Conservation (phyloP, 345 rosid species). For the Gynandropsis gynandra region DNA sequence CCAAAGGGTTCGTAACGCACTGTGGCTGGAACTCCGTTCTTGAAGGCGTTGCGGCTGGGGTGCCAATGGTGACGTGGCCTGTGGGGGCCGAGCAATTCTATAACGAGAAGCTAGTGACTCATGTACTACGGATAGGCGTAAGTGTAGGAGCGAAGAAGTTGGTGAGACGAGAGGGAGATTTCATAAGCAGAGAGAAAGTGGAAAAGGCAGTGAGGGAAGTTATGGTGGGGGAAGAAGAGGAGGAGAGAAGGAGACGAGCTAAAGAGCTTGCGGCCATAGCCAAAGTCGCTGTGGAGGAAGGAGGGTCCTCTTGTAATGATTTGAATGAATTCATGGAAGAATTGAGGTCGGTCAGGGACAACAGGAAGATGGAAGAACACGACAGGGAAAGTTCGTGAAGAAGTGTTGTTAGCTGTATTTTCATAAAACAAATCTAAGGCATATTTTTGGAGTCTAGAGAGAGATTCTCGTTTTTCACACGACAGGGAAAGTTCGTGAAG, state of each 20-base stretch:
- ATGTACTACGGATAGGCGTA: constrained; percentile 34
- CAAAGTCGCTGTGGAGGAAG: constrained; percentile 31
- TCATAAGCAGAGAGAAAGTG: constrained; percentile 26
- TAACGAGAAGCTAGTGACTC: constrained; percentile 35
- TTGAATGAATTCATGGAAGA: constrained; percentile 30
- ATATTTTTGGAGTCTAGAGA: no score
- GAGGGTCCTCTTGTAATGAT: constrained; percentile 42
- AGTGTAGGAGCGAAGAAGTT: constrained; percentile 30
- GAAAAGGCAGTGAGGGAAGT: constrained; percentile 23
- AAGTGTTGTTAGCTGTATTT: no score
- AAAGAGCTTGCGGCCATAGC: constrained; percentile 28
- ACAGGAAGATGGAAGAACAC: no score
- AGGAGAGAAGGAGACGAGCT: constrained; percentile 27
- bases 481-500: no score
- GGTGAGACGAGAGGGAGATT: constrained; percentile 8
- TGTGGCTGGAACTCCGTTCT: constrained; percentile 51
- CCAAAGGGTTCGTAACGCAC: constrained; percentile 41
- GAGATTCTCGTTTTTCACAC: no score
- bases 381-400: no score
- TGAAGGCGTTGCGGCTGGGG: constrained; percentile 36
- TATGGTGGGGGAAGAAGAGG: constrained; percentile 37
- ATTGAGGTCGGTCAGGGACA: constrained; percentile 13
- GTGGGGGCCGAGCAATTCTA: constrained; percentile 37
- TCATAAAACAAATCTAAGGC: no score
- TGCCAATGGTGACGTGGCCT: constrained; percentile 50